Percentiles rank a stretch among this genome's conserved stretches.
Conservation (phyloP, 2,329 filamentous ascomycete genomes). For the Trichoderma sp. region DNA sequence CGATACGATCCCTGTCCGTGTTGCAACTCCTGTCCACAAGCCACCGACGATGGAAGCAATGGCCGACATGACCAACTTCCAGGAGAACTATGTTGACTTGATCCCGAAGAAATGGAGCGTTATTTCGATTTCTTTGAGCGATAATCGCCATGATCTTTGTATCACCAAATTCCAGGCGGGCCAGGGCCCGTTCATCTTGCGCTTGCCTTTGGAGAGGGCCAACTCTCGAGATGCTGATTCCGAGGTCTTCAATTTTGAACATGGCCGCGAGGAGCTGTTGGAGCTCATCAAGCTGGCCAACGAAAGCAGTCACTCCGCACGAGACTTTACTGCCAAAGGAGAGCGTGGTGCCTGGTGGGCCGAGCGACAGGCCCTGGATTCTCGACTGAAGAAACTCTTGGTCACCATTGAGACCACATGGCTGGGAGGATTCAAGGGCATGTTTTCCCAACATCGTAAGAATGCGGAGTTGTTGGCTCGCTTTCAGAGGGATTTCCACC, state of each 20-base stretch:
- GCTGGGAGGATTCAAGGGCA: constrained; percentile 90
- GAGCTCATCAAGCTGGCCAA: constrained; percentile 84
- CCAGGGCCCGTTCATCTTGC: constrained; percentile 78
- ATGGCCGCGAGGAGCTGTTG: constrained; percentile 73
- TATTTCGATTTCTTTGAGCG: constrained; percentile 79
- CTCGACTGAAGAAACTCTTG: constrained; percentile 72
- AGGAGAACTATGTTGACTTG: constrained; percentile 78
- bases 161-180: constrained; percentile 80
- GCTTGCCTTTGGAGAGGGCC: constrained; percentile 80
- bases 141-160: constrained; percentile 78
- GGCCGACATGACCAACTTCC: constrained; percentile 62
- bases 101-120: constrained; percentile 82
- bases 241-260: constrained; percentile 79
- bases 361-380: constrained; percentile 76
- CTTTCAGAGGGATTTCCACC: constrained; percentile 76
- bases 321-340: constrained; percentile 70
- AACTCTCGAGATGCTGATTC: constrained; percentile 74
- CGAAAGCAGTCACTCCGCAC: constrained; percentile 70
- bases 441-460: constrained; percentile 75
- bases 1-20: constrained; percentile 28
- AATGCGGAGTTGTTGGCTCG: constrained; percentile 64
- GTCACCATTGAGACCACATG: constrained; percentile 87
- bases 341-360: constrained; percentile 87
- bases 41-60: constrained; percentile 47
- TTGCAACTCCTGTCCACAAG: constrained; percentile 28